Evolutionary conservation across 176 grass and related monocot species (phyloP), one percentile per base, ranked within the genome.

Genomic region (Oryza meyeriana): DNA sequence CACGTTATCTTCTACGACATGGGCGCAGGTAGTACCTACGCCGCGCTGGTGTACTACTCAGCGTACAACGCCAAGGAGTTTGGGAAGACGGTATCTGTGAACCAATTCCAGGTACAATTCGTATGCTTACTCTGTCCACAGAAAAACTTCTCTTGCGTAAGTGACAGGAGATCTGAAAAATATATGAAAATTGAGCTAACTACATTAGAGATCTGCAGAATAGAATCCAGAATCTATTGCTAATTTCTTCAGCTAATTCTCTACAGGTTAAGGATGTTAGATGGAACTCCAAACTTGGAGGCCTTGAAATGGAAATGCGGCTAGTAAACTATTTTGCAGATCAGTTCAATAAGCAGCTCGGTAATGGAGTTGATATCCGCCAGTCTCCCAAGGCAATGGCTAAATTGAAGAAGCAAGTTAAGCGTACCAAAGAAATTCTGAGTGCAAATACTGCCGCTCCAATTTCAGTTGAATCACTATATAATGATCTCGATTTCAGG

Each of bases 401-500:
- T 81, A 99, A 99, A 82, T 88, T 99, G 81, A 99, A 96, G 83
- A 99, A 99, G 81, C 97, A 99, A 90, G 91, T 99, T 10, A 99
- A 99, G 85, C 93, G 97, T 25, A 99, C 97, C 29, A 99, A 99
- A 88, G 93, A 96, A 89, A 99, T 99, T 89, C 83, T 99, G 25
- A 99, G 97, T 79, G 97, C 97, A 81, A 99, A 99, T 76, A 90
- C 75, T 1, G 93, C 87, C 22, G 97, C 97, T 64, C 97, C 97
- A 6, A 96, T 99, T 81, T 99, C 93, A 45, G 91, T 99, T 22
- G 97, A 99, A 92, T 99, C 97, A 25, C 88, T 99, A 25, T 99
- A 94, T 67, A 80, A 99, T 35, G 97, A 99, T 75, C 32, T 90
- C 0, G 97, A 99, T 92, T 99, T 96, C 84, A 99, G 97, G 97